These are phyloP conservation scores for Lasiodiplodia hormozganensis DNA, from an alignment of 2,329 filamentous ascomycete genomes.

Conservation along the genomic window DNA sequence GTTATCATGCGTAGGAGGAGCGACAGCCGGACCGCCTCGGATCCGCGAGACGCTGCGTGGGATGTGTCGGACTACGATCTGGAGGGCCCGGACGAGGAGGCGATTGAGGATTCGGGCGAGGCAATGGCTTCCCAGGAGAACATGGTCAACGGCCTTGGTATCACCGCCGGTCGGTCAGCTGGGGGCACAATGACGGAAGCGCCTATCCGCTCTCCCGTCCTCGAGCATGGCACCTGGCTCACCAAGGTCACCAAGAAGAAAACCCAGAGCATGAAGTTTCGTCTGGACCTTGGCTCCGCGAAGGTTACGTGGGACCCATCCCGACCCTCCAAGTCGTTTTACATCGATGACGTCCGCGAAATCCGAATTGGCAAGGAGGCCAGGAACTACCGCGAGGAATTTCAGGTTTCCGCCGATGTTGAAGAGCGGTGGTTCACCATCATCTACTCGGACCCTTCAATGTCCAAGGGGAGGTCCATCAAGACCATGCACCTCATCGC, in stretches of 20 bases:
- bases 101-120: conserved; percentile 53
- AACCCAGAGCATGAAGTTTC: conserved; percentile 74
- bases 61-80: conserved; percentile 59
- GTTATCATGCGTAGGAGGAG: conserved; percentile 86
- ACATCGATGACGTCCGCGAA: conserved; percentile 94
- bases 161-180: conserved; percentile 38
- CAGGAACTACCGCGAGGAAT: conserved; percentile 87
- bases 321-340: conserved; percentile 81
- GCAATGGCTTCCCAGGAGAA: conserved; percentile 37
- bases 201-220: conserved; percentile 76
- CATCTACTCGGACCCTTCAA: conserved; percentile 80
- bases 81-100: conserved; percentile 61
- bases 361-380: conserved; percentile 85
- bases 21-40: conserved; percentile 79
- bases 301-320: conserved; percentile 88
- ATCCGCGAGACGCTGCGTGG: conserved; percentile 45
- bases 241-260: conserved; percentile 90
- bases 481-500: conserved; percentile 91
- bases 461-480: conserved; percentile 70
- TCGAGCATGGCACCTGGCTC: conserved; percentile 80
- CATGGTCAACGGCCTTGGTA: conserved; percentile 50
- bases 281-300: conserved; percentile 81
- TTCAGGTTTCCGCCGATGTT: conserved; percentile 70
- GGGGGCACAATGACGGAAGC: conserved; percentile 49
- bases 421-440: conserved; percentile 87